phyloP scores from a whole-genome alignment of 2,329 filamentous ascomycete genomes.

The Myriosclerotinia duriaeana region DNA sequence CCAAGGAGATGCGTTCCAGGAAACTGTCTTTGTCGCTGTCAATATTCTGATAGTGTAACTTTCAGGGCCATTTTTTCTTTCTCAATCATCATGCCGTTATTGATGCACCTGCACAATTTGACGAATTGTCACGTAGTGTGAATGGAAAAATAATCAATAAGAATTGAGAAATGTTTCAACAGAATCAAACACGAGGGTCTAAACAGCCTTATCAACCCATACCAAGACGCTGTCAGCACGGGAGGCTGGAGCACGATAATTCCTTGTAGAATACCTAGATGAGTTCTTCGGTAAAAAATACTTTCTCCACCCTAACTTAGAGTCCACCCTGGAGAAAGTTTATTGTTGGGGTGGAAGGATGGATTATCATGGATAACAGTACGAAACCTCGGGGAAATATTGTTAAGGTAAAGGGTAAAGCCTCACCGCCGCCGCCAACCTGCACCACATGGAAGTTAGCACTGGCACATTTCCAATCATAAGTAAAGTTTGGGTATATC shows the following conservation, averaged over 20 bases:
- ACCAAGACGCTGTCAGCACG: not conserved
- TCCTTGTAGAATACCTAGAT: too few relatives aligned
- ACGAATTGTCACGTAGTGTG: too few relatives aligned
- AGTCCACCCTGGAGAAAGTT: not conserved
- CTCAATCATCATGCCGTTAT: not conserved
- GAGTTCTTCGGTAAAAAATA: not conserved
- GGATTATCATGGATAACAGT: conserved; percentile 3
- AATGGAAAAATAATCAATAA: not conserved
- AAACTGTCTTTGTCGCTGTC: not conserved
- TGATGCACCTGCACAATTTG: too few relatives aligned
- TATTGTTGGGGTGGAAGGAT: not conserved
- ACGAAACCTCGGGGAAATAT: conserved; percentile 7
- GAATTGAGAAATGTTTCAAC: not conserved
- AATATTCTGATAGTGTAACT: not conserved
- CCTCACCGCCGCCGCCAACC: too few relatives aligned
- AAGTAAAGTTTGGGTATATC: not conserved
- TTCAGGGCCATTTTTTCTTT: too few relatives aligned
- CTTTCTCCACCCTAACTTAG: not conserved
- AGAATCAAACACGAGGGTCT: conserved; percentile 9
- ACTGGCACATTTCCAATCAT: too few relatives aligned
- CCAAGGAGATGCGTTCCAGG: not conserved
- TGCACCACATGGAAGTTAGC: too few relatives aligned
- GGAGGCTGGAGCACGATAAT: not conserved
- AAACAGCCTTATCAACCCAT: conserved; percentile 8
- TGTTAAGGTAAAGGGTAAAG: too few relatives aligned